A percentile compares a stretch with the other conserved stretches of the same genome.
Conservation (phyloP, 1,139 yeast species). For the Entelexis sorbosivorans region DNA sequence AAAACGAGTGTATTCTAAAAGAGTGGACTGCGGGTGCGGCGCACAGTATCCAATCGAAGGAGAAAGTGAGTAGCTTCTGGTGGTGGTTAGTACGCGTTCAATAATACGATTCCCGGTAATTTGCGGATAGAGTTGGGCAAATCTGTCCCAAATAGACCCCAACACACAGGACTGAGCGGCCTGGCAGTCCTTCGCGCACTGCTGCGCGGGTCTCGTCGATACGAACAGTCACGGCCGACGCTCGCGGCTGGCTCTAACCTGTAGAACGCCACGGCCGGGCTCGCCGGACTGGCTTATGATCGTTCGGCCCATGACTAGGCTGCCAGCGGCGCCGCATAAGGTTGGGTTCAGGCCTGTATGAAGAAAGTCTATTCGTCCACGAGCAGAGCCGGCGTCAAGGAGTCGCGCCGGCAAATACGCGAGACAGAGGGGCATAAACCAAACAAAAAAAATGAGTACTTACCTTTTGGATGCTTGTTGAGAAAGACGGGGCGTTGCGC, state of each 20-base stretch:
- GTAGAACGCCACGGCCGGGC: no score
- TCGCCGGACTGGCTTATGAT: background rate
- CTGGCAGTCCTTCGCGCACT: background rate
- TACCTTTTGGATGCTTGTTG: background rate
- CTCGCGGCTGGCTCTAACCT: no score
- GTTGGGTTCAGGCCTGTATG: constrained; percentile 1
- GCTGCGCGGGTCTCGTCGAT: background rate
- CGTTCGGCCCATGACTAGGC: background rate
- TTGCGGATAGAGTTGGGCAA: constrained; percentile 4
- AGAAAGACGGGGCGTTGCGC: background rate
- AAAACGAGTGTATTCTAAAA: background rate
- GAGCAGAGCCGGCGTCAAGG: background rate
- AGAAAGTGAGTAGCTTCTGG: background rate
- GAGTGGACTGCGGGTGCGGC: background rate
- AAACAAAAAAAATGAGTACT: background rate
- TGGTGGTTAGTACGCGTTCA: constrained; percentile 4
- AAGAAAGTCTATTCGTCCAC: background rate
- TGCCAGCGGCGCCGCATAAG: background rate
- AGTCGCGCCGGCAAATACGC: no score
- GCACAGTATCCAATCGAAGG: background rate
- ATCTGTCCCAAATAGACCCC: background rate
- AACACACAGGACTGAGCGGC: background rate
- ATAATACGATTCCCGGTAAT: background rate
- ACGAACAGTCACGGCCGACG: background rate
- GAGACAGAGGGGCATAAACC: no score